These are phyloP conservation scores for Penicillium sp. DNA, from an alignment of 2,329 filamentous ascomycete genomes.

Conservation along the genomic window DNA sequence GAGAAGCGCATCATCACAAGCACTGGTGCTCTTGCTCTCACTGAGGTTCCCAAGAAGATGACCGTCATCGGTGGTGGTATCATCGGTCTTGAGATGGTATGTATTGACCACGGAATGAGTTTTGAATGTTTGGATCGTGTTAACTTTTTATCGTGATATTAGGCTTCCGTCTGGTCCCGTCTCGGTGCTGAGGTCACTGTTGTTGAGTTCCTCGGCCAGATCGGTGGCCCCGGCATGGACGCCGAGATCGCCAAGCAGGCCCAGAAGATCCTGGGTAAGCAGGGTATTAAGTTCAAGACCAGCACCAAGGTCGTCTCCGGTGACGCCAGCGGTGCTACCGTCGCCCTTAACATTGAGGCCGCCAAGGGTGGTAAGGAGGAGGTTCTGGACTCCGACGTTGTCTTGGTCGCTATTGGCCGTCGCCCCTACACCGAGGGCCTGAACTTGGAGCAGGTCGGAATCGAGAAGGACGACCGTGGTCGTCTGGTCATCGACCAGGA, in stretches of 20 bases:
- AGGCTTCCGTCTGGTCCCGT: slow-evolving; percentile 91
- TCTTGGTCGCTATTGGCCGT: slow-evolving; percentile 94
- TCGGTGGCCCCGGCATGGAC: slow-evolving; percentile 98
- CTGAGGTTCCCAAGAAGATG: slow-evolving; percentile 93
- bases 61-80: slow-evolving; percentile 97
- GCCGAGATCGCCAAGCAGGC: slow-evolving; percentile 84
- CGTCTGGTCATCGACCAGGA: slow-evolving; percentile 97
- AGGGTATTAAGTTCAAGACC: slow-evolving; percentile 97
- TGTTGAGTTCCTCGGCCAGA: slow-evolving; percentile 93
- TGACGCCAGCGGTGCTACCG: slow-evolving; percentile 71
- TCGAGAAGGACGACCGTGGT: slow-evolving; percentile 75
- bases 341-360: slow-evolving; percentile 83
- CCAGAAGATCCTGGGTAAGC: slow-evolving; percentile 92
- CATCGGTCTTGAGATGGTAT: slow-evolving; percentile 95
- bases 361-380: slow-evolving; percentile 96
- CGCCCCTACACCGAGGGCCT: slow-evolving; percentile 91
- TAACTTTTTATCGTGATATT: slow-evolving; percentile 13
- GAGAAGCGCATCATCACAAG: slow-evolving; percentile 97
- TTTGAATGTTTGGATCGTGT: neutral
- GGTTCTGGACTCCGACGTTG: slow-evolving; percentile 87
- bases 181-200: slow-evolving; percentile 93
- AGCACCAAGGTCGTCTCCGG: slow-evolving; percentile 91
- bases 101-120: slow-evolving; percentile 14
- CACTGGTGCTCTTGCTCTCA: slow-evolving; percentile 86
- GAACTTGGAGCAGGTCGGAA: slow-evolving; percentile 86